Percentiles rank a stretch among this genome's conserved stretches.
These are phyloP conservation scores for Rhizomucor pusillus DNA, from an alignment of 371 early-diverging fungal species.

Conservation along the genomic window DNA sequence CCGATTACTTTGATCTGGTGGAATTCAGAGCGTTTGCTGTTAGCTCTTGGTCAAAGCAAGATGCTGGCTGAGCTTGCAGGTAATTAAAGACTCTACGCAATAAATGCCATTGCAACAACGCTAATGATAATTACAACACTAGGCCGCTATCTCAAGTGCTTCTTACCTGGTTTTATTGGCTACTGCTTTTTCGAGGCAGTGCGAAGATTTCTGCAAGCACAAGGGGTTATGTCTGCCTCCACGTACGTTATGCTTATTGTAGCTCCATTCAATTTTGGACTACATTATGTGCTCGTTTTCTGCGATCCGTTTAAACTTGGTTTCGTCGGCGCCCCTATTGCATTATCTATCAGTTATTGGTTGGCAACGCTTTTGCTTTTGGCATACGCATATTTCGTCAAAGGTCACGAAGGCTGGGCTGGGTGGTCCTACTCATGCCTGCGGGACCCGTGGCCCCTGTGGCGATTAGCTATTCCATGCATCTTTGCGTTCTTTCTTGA, in stretches of 20 bases:
- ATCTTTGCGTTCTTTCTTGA: constrained; percentile 65
- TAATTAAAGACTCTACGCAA: too few relatives aligned
- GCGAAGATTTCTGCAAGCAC: constrained; percentile 80
- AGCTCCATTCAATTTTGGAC: constrained; percentile 61
- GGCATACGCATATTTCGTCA: constrained; percentile 54
- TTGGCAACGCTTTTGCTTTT: constrained; percentile 54
- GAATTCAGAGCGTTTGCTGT: constrained; percentile 51
- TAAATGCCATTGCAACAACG: too few relatives aligned
- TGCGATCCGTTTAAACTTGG: constrained; percentile 58
- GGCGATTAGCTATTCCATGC: constrained; percentile 55
- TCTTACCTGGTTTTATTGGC: constrained; percentile 71
- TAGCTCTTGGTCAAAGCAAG: constrained; percentile 38
- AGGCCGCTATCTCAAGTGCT: constrained; percentile 62
- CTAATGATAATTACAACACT: too few relatives aligned
- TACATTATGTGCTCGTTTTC: constrained; percentile 70
- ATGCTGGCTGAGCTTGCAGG: constrained; percentile 35
- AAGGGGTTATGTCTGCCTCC: constrained; percentile 74
- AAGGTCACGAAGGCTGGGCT: constrained; percentile 68
- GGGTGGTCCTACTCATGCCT: constrained; percentile 53
- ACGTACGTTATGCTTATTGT: constrained; percentile 62
- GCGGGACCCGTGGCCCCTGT: constrained; percentile 59
- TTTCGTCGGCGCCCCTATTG: constrained; percentile 79
- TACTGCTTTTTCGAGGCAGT: constrained; percentile 75
- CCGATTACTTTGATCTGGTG: constrained; percentile 81
- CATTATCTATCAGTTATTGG: constrained; percentile 66